Evolutionary conservation across 352 stramenopile genomes (phyloP), one percentile per base, ranked within the genome.

Genomic region (Phytophthora fragariae): DNA sequence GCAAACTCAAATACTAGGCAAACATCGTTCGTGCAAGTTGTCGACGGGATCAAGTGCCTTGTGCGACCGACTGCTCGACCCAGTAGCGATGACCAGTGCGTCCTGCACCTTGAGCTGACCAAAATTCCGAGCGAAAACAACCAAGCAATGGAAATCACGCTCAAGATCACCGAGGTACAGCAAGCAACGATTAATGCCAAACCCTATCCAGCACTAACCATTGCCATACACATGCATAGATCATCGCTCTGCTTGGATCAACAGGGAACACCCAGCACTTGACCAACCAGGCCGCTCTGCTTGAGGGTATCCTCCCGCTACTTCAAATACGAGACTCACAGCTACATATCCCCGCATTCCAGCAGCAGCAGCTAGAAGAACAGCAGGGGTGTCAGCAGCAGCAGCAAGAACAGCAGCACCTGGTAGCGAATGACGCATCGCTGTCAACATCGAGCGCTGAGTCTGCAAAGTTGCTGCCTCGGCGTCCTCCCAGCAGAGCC

Each of bases 131-230:
- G 27, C 15, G 37, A 61, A 4, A 66, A 35, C 57, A 76, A 73
- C 33, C 62, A 73, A 72, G 27, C 41, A 5, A 79, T 79, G 66
- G 71, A 81, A 11, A 56, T 81, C 17, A 76, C 59, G 19, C 46
- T 79, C 27, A 68, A 60, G 12, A 72, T 64, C 17, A 49, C 72
- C 33, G 39, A 81, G 71, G 75, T 81, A 73, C 57, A 37, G 58
- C 17, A 24, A 21, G 10, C 50, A 57, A 15, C 5, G 27, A 59
- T 35, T 11, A 17, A 12, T 29, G 44, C 29, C 31, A 5, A n/a
- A 50, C 44, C 29, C 29, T 31, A 14, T 47, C 49, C 37, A 49
- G 7, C 39, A 33, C 35, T 68, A 62, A 62, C 19, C 9, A 9
- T 59, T 46, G 3, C 27, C 21, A 19, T 19, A 10, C 11, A 44